Evolutionary conservation across 257 asterid genomes (phyloP), one percentile per base, ranked within the genome.

Genomic region (Rehmannia glutinosa): DNA sequence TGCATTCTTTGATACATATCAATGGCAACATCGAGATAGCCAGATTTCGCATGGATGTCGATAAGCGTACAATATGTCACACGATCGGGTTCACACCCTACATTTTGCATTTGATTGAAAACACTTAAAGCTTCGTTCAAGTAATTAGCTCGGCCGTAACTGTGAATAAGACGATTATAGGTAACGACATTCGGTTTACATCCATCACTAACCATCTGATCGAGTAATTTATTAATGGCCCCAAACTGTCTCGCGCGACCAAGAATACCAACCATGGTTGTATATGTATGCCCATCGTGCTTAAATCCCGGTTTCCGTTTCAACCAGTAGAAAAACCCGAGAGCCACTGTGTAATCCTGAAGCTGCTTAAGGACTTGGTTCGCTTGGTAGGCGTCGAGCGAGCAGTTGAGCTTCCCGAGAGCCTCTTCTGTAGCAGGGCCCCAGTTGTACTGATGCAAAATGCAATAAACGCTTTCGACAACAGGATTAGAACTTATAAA

Each of bases 181-280:
- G 99, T 93, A 24, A 93, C 99, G 32, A 84, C 83, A 73, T 90
- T 93, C 8, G 99, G 99, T 52, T 82, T 78, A 68, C 96, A 93
- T 23, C 96, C 95, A 42, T 90, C 97, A 35, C 25, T 72, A 21
- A 84, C 82, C 99, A 93, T 90, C 82, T 90, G 95, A 43, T 81
- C 79, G 27, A 90, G 95, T 72, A 93, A 77, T 71, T 77, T 86
- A 76, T 86, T 78, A 70, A 88, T 85, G 51, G 78, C 79, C 8
- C 82, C 89, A 59, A 93, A 93, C 74, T 90, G 95, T 62, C 86
- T 70, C 6, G 96, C 88, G 49, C 95, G 94, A n/a, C 99, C 99
- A 73, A 90, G 96, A 49, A 90, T 86, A 25, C 99, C 99, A 17
- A 90, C 91, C 97, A 90, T 90, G 73, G 99, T 93, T 47, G 99